Evolutionary conservation across 768 basidiomycete species (phyloP), one percentile per base, ranked within the genome.

Genomic region (Suillus paluster): DNA sequence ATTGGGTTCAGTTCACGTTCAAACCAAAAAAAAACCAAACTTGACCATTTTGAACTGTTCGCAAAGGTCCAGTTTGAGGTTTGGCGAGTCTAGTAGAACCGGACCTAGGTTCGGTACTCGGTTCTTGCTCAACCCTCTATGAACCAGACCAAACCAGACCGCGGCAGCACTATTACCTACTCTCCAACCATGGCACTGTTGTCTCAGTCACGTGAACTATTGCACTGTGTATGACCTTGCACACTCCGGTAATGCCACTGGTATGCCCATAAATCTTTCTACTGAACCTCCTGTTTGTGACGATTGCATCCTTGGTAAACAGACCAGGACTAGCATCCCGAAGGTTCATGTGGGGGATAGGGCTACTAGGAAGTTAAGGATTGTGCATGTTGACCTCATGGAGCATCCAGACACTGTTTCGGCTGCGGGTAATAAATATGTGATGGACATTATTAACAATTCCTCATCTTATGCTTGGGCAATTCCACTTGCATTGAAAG

Each of bases 131-230:
- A n/a, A n/a, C n/a, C n/a, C n/a, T n/a, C n/a, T n/a, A n/a, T n/a
- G n/a, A n/a, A n/a, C n/a, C n/a, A n/a, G n/a, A n/a, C n/a, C n/a
- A n/a, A n/a, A n/a, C n/a, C n/a, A n/a, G n/a, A n/a, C n/a, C n/a
- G n/a, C n/a, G n/a, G n/a, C n/a, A n/a, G n/a, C n/a, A n/a, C n/a
- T n/a, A n/a, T n/a, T n/a, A n/a, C 52, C 66, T 5, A 56, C 61
- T 27, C 54, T 75, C 2, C 63, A 70, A n/a, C 70, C 70, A 6
- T 75, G 72, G 75, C 73, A 75, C 59, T 55, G 57, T 49, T 62
- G 63, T 38, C 67, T 77, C 6, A 70, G 73, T 4, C 71, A 75
- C 50, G 46, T 71, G 38, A 74, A 70, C 52, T 72, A 70, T 54
- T 66, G 68, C 5, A 70, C 75, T 0, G 50, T 58, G 1, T 69